phyloP scores from a whole-genome alignment of 1,284 basidiomycete genomes.

The Marasmius tenuissimus region DNA sequence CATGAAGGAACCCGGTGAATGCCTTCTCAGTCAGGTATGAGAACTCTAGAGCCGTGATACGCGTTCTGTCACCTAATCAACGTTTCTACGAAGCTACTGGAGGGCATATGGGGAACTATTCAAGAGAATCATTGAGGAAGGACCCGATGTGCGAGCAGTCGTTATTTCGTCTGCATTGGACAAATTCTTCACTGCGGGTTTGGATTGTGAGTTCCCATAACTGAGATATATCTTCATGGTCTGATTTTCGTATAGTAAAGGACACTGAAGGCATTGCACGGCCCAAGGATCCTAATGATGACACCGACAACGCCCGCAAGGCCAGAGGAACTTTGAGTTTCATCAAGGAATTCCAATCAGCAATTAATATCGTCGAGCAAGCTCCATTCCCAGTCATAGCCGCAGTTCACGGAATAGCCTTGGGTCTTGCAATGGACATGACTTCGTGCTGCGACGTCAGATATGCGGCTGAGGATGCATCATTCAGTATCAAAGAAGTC shows the following conservation, averaged over 20 bases:
- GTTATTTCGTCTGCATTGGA: slow-evolving; percentile 72
- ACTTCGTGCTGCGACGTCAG: slow-evolving; percentile 82
- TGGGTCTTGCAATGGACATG: slow-evolving; percentile 82
- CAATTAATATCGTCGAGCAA: slow-evolving; percentile 69
- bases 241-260: slow-evolving; percentile 13
- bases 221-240: neutral
- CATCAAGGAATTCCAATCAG: slow-evolving; percentile 71
- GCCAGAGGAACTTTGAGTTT: slow-evolving; percentile 50
- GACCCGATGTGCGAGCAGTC: slow-evolving; percentile 61
- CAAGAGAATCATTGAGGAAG: slow-evolving; percentile 52
- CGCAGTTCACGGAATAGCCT: slow-evolving; percentile 75
- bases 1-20: slow-evolving; percentile 63
- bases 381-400: slow-evolving; percentile 84
- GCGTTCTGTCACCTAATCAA: neutral
- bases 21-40: slow-evolving; percentile 65
- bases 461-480: slow-evolving; percentile 61
- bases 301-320: slow-evolving; percentile 52
- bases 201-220: slow-evolving; percentile 63
- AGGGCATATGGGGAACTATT: slow-evolving; percentile 64
- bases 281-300: slow-evolving; percentile 21
- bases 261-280: slow-evolving; percentile 29
- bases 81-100: slow-evolving; percentile 62
- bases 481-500: slow-evolving; percentile 87
- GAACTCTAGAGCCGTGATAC: neutral
- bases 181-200: slow-evolving; percentile 78